Conservation (phyloP, 78 protist genomes). For the Capsaspora owczarzaki region DNA sequence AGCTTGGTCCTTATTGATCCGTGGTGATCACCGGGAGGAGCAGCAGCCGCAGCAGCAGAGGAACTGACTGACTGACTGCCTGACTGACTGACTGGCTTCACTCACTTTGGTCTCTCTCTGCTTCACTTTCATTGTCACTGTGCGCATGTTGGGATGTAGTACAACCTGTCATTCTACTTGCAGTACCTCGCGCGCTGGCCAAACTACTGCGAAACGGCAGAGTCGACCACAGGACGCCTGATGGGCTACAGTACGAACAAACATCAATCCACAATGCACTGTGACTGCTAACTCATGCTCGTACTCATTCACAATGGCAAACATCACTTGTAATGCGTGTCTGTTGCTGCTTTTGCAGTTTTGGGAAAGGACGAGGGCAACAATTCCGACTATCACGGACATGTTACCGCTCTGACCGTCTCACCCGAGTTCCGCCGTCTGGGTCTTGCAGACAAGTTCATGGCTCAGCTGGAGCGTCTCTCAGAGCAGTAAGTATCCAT, state of each 20-base stretch:
- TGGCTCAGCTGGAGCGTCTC: constrained; percentile 77
- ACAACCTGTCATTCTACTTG: constrained; percentile 75
- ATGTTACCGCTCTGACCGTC: constrained; percentile 94
- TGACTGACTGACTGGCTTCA: too few species aligned
- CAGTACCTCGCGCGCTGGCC: constrained; percentile 91
- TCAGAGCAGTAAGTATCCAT: constrained; percentile 46
- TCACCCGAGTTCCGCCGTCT: constrained; percentile 84
- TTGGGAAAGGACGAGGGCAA: constrained; percentile 83
- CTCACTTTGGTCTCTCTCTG: too few species aligned
- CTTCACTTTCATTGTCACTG: too few species aligned
- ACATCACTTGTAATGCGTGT: not conserved
- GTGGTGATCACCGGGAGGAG: too few species aligned
- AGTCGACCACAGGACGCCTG: constrained; percentile 53
- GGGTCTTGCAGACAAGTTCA: constrained; percentile 72
- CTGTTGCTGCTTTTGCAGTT: constrained; percentile 6
- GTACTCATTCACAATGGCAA: not conserved
- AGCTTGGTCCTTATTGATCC: too few species aligned
- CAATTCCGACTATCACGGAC: constrained; percentile 88
- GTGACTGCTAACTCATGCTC: too few species aligned
- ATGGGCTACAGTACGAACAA: constrained; percentile 76
- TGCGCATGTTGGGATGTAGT: too few species aligned
- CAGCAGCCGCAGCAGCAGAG: too few species aligned
- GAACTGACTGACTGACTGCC: too few species aligned
- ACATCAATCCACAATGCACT: not conserved
- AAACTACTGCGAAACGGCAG: constrained; percentile 54